Conservation (phyloP, 352 stramenopile species). For the Phytophthora cactorum region DNA sequence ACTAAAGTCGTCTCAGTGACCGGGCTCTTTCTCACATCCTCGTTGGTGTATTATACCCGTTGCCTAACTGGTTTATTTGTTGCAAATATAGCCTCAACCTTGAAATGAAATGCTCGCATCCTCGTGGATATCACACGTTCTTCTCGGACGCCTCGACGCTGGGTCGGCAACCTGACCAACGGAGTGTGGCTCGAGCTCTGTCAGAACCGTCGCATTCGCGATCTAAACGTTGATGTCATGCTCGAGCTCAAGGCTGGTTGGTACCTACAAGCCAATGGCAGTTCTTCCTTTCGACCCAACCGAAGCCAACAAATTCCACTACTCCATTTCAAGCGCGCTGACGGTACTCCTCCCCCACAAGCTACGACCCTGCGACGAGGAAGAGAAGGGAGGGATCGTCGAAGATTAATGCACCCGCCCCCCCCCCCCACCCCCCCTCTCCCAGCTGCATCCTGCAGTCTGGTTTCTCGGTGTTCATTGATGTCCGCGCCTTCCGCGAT, state of each 20-base stretch:
- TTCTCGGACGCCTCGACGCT: neutral
- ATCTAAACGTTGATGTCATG: neutral
- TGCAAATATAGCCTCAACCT: no score
- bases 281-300: neutral
- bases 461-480: no score
- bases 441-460: no score
- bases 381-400: no score
- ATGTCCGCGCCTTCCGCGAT: no score
- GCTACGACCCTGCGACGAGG: no score
- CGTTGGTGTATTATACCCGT: no score
- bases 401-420: no score
- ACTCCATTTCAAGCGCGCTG: no score
- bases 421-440: no score
- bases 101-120: neutral
- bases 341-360: neutral
- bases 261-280: neutral
- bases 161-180: neutral
- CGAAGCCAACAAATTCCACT: neutral
- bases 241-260: neutral
- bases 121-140: neutral
- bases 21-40: neutral
- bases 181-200: neutral
- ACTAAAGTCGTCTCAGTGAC: neutral
- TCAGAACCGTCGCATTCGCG: neutral
- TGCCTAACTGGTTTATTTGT: no score